These are phyloP conservation scores for Forsythia suspensa DNA, from an alignment of 257 asterid genomes.

Conservation along the genomic window DNA sequence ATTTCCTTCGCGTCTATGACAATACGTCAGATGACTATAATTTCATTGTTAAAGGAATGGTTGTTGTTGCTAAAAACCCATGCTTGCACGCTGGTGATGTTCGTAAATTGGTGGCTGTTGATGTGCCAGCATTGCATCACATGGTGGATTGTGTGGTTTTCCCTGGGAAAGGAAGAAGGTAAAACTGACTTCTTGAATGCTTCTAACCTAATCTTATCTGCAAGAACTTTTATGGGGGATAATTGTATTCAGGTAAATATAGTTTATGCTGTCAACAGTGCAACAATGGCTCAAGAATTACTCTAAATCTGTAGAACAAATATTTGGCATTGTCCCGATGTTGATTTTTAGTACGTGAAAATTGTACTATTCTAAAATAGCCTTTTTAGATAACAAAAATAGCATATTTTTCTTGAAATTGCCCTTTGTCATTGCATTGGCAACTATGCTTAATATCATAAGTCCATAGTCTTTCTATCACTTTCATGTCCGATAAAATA, in stretches of 20 bases:
- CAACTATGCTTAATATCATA: too few species aligned
- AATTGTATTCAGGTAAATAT: too few species aligned
- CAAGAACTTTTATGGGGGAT: too few species aligned
- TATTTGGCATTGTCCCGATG: background rate
- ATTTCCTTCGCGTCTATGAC: constrained; percentile 24
- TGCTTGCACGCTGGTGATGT: constrained; percentile 96
- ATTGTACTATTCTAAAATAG: background rate
- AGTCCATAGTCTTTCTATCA: too few species aligned
- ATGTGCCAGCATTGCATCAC: constrained; percentile 59
- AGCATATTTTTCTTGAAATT: background rate
- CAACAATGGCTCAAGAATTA: background rate
- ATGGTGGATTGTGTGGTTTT: constrained; percentile 95
- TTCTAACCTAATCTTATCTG: background rate
- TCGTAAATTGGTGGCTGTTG: constrained; percentile 65
- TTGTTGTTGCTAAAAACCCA: constrained; percentile 86
- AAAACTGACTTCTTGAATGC: constrained; percentile 14
- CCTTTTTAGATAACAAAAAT: background rate
- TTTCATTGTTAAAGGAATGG: constrained; percentile 39
- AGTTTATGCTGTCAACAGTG: too few species aligned
- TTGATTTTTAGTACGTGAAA: background rate
- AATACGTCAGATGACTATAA: constrained; percentile 1
- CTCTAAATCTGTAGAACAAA: background rate
- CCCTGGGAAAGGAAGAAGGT: constrained; percentile 76
- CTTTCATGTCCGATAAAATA: too few species aligned
- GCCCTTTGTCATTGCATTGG: background rate